These are phyloP conservation scores for Geum urbanum DNA, from an alignment of 306 rosid genomes.

Conservation along the genomic window DNA sequence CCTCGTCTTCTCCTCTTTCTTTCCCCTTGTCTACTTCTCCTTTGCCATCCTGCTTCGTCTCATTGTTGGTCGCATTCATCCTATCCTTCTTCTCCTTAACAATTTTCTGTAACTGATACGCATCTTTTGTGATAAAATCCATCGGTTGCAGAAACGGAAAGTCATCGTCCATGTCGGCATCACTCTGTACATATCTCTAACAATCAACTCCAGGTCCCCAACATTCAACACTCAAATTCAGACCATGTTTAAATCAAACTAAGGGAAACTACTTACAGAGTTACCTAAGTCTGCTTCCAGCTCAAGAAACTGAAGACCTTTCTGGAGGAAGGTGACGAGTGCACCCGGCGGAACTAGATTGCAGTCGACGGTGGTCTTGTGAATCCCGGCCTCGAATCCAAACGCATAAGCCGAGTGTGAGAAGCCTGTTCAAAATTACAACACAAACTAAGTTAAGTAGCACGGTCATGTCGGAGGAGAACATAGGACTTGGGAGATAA, in stretches of 20 bases:
- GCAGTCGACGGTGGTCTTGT: slow-evolving; percentile 42
- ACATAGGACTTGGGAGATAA: not conserved
- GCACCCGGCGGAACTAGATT: slow-evolving; percentile 65
- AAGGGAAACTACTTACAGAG: slow-evolving; percentile 30
- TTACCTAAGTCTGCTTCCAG: slow-evolving; percentile 60
- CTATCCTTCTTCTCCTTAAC: slow-evolving; percentile 48
- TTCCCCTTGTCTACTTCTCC: slow-evolving; percentile 34
- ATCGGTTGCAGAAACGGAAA: slow-evolving; percentile 59
- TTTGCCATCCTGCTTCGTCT: slow-evolving; percentile 28
- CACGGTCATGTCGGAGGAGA: not conserved
- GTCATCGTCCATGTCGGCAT: slow-evolving; percentile 61
- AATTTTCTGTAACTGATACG: slow-evolving; percentile 43
- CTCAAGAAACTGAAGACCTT: slow-evolving; percentile 65
- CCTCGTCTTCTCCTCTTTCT: slow-evolving; percentile 31
- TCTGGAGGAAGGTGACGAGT: slow-evolving; percentile 54
- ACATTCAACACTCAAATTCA: not conserved
- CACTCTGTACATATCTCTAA: slow-evolving; percentile 44
- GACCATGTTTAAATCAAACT: not conserved
- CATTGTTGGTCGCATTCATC: slow-evolving; percentile 34
- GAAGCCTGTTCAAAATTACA: slow-evolving; percentile 32
- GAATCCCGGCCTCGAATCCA: slow-evolving; percentile 62
- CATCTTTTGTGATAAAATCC: slow-evolving; percentile 64
- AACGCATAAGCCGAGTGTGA: slow-evolving; percentile 67
- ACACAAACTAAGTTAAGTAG: not conserved
- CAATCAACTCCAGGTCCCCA: slow-evolving; percentile 30